Conservation (phyloP, 1,284 basidiomycete species). For the Erythrobasidium hasegawianum region DNA sequence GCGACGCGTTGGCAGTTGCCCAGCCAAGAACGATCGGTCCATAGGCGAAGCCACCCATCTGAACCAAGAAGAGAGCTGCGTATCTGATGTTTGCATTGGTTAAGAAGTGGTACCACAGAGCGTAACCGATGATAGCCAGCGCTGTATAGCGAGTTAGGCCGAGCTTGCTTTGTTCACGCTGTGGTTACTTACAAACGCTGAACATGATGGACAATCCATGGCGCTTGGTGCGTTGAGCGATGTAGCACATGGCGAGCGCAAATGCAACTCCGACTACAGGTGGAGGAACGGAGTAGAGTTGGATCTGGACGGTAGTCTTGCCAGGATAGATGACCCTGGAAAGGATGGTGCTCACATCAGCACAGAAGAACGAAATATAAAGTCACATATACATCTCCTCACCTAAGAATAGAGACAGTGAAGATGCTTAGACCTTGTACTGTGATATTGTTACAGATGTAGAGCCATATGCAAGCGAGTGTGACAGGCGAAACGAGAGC, state of each 20-base stretch:
- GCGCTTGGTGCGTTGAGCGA: constrained; percentile 35
- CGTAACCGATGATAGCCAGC: constrained; percentile 29
- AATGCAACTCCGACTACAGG: constrained; percentile 38
- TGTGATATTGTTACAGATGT: constrained; percentile 37
- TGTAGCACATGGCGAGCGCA: constrained; percentile 37
- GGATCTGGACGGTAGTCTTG: constrained; percentile 38
- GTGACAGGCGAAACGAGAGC: constrained; percentile 35
- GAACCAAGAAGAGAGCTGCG: constrained; percentile 39
- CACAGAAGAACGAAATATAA: no score
- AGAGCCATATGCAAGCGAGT: constrained; percentile 38
- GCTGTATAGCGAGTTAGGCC: not conserved
- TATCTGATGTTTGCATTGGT: constrained; percentile 37
- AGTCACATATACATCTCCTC: not conserved
- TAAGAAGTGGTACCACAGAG: constrained; percentile 30
- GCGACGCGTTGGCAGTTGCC: constrained; percentile 37
- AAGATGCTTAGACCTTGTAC: constrained; percentile 43
- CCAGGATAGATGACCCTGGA: constrained; percentile 41
- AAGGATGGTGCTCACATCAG: no score
- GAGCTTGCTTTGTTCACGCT: not conserved
- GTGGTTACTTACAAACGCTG: constrained; percentile 7
- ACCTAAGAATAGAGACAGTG: constrained; percentile 42
- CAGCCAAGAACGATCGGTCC: constrained; percentile 40
- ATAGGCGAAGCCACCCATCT: constrained; percentile 38
- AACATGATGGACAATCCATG: constrained; percentile 39
- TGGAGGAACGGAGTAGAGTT: constrained; percentile 41